phyloP scores from a whole-genome alignment of 129 eudicot species.

The Scalesia atractyloides region DNA sequence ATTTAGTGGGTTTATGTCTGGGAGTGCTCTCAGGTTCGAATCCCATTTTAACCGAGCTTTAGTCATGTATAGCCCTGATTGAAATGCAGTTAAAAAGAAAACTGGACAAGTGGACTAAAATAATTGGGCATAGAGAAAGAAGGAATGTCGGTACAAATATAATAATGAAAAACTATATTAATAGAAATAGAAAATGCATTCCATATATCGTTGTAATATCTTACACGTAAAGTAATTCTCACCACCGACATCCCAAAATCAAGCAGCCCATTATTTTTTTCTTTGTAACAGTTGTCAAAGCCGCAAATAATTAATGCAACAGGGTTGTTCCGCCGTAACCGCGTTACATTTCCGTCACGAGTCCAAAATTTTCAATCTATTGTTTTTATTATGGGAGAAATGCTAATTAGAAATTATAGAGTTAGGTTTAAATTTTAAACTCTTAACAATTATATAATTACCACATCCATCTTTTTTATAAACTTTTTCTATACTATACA shows the following conservation, averaged over 20 bases:
- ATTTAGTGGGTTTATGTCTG: too few species aligned
- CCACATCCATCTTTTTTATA: too few species aligned
- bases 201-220: background rate
- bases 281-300: background rate
- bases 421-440: background rate
- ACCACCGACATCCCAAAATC: constrained; percentile 8
- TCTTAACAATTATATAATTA: too few species aligned
- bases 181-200: background rate
- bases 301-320: background rate
- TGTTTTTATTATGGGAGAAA: background rate
- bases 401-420: too few species aligned
- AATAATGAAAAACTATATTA: background rate
- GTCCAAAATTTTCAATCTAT: background rate
- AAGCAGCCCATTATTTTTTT: background rate
- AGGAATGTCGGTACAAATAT: constrained; percentile 1
- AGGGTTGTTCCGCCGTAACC: background rate
- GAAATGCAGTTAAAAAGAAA: too few species aligned
- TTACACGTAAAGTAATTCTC: constrained; percentile 6
- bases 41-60: too few species aligned
- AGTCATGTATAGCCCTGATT: too few species aligned
- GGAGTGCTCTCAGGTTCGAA: too few species aligned
- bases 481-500: too few species aligned
- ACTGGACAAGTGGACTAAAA: too few species aligned
- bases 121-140: background rate
- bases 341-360: background rate